These are phyloP conservation scores for Mallotus nudiflorus DNA, from an alignment of 345 rosid genomes.

Conservation along the genomic window DNA sequence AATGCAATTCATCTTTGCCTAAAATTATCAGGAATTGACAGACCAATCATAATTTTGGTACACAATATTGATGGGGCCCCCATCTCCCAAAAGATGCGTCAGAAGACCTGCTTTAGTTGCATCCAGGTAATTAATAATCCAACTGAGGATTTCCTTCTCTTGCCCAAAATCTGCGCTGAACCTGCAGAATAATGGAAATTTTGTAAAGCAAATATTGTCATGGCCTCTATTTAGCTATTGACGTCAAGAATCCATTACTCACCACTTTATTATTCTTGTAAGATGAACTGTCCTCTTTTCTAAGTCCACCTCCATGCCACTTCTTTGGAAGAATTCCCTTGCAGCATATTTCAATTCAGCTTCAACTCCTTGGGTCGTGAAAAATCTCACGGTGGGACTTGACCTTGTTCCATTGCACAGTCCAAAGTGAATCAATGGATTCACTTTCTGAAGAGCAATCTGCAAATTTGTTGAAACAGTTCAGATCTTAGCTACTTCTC, in stretches of 20 bases:
- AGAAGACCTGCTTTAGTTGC: constrained; percentile 66
- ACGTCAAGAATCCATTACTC: constrained; percentile 11
- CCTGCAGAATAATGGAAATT: constrained; percentile 40
- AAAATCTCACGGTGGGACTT: constrained; percentile 77
- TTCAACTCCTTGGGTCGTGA: constrained; percentile 63
- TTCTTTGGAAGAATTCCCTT: constrained; percentile 63
- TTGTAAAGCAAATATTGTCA: not conserved
- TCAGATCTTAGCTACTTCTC: not conserved
- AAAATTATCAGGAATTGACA: constrained; percentile 40
- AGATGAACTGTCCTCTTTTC: constrained; percentile 64
- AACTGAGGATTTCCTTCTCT: constrained; percentile 65
- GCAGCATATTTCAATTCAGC: constrained; percentile 65
- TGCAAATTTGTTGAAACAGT: constrained; percentile 22
- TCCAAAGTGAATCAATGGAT: constrained; percentile 85
- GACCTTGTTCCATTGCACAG: constrained; percentile 82
- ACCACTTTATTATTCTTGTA: constrained; percentile 79
- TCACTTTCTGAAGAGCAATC: constrained; percentile 53
- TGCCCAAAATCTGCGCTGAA: constrained; percentile 65
- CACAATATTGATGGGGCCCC: constrained; percentile 55
- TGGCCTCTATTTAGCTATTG: not conserved
- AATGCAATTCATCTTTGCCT: not conserved
- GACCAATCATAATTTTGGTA: constrained; percentile 87
- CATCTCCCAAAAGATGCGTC: constrained; percentile 69
- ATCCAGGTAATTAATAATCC: constrained; percentile 73
- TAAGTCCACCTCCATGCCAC: constrained; percentile 61